Evolutionary conservation across 495 filamentous ascomycete species (phyloP), one percentile per base, ranked within the genome.

Genomic region (Penicillium samsonianum): DNA sequence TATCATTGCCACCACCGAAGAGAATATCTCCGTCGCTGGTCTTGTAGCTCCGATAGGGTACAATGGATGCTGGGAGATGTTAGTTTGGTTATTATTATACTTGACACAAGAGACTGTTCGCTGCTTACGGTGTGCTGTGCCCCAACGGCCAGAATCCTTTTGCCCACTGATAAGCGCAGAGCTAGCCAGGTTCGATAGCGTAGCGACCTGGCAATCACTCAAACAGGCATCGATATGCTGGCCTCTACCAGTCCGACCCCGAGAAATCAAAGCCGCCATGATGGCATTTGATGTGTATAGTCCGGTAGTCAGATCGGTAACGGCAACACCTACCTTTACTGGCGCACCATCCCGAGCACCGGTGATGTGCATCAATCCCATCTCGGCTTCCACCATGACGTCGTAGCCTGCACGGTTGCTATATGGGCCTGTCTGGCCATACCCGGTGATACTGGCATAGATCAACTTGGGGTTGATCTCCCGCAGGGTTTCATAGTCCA

Each of bases 361-460:
- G 0, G 94, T 98, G 53, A 98, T 98, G 69, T 98, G 95, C 94
- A 98, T 98, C 53, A 98, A 67, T 5, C 94, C 94, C 78, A 98
- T 91, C 71, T 98, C 94, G 41, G 93, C 95, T 73, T 98, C 94
- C 0, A 98, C 95, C 92, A 98, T 98, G 55, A 98, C 95, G 73
- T 98, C 94, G 77, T 98, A 98, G 11, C 94, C 94, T 9, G 94
- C 91, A 7, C 95, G 83, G 45, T 86, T 83, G 17, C 87, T 87
- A 71, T 96, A 96, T 0, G 95, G 95, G 0, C 94, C 94, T 2
- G 90, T 96, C 70, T 98, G 94, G 4, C 94, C 94, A 63, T 90
- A 90, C 20, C 86, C 86, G 2, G 86, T 88, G 57, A 88, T 87
- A 67, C 83, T 86, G 20, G 86, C 84, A 57, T 89, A 89, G 57